Evolutionary conservation across 2,329 filamentous ascomycete genomes (phyloP).

Genomic region (Penicillium vulpinum): DNA sequence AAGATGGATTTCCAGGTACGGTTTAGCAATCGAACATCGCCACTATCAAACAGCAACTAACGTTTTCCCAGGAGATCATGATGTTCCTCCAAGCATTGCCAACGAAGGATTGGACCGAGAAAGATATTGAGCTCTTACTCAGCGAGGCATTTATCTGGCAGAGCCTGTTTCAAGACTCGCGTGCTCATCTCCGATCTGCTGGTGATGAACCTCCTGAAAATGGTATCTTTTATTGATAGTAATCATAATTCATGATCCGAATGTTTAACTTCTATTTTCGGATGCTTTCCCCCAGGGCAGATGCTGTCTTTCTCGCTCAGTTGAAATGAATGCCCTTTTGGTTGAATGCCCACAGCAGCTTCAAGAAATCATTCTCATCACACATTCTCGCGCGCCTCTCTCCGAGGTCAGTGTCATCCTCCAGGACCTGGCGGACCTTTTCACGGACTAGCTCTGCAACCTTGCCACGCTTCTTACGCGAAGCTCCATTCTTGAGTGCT

Average conservation of each 20-base stretch:
- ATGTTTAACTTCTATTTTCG: constrained; percentile 14
- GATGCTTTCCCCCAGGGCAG: constrained; percentile 8
- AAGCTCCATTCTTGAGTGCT: constrained; percentile 53
- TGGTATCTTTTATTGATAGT: constrained; percentile 37
- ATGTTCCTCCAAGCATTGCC: constrained; percentile 97
- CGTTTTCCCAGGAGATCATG: constrained; percentile 79
- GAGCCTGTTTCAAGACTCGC: constrained; percentile 90
- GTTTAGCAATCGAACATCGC: constrained; percentile 1
- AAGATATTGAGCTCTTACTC: constrained; percentile 92
- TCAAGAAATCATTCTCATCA: constrained; percentile 89
- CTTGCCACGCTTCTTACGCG: constrained; percentile 71
- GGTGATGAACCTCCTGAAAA: constrained; percentile 37
- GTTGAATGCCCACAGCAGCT: constrained; percentile 80
- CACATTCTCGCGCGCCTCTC: constrained; percentile 83
- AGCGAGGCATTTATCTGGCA: constrained; percentile 99
- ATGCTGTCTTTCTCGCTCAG: constrained; percentile 40
- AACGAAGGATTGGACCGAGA: constrained; percentile 92
- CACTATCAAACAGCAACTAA: constrained; percentile 16
- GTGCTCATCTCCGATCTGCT: constrained; percentile 69
- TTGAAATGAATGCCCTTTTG: constrained; percentile 91
- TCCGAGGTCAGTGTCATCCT: constrained; percentile 74
- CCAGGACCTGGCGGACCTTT: constrained; percentile 83
- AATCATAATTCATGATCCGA: constrained; percentile 35
- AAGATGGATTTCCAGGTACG: constrained; percentile 88
- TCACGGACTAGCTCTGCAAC: constrained; percentile 78